These are phyloP conservation scores for Torulaspora maleeae DNA, from an alignment of 805 yeast genomes.

Conservation along the genomic window DNA sequence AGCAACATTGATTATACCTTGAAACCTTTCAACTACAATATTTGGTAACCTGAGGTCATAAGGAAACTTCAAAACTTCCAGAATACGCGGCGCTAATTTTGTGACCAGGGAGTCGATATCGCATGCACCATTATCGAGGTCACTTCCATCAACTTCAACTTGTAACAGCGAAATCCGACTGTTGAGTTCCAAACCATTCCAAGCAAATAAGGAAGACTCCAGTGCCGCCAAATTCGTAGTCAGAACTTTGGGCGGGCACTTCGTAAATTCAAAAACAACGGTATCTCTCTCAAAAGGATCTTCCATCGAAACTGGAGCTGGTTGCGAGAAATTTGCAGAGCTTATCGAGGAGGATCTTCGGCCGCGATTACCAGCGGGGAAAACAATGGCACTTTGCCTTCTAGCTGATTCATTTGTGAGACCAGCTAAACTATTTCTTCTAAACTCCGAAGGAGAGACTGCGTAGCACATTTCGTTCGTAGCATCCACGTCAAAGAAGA, in stretches of 20 bases:
- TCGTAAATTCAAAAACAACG: conserved; percentile 9
- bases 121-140: not conserved
- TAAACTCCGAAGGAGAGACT: conserved; percentile 24
- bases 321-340: conserved; percentile 4
- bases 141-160: conserved; percentile 5
- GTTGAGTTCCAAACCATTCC: conserved; percentile 4
- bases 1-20: conserved; percentile 8
- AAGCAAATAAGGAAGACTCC: conserved; percentile 14
- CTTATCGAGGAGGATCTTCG: conserved; percentile 18
- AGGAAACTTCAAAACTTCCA: conserved; percentile 14
- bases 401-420: conserved; percentile 20
- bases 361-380: conserved; percentile 4
- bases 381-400: conserved; percentile 19
- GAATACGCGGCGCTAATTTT: conserved; percentile 4
- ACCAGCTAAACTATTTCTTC: conserved; percentile 25
- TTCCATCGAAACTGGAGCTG: not conserved
- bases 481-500: conserved; percentile 11
- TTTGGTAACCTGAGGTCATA: conserved; percentile 10
- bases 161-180: conserved; percentile 10
- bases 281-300: conserved; percentile 12
- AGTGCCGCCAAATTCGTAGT: conserved; percentile 15
- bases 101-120: not conserved
- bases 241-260: conserved; percentile 10
- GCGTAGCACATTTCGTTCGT: conserved; percentile 11
- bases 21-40: conserved; percentile 14